Base-by-base conservation (phyloP, 805 yeast genomes). In the Kodamaea neixiangensis region DNA sequence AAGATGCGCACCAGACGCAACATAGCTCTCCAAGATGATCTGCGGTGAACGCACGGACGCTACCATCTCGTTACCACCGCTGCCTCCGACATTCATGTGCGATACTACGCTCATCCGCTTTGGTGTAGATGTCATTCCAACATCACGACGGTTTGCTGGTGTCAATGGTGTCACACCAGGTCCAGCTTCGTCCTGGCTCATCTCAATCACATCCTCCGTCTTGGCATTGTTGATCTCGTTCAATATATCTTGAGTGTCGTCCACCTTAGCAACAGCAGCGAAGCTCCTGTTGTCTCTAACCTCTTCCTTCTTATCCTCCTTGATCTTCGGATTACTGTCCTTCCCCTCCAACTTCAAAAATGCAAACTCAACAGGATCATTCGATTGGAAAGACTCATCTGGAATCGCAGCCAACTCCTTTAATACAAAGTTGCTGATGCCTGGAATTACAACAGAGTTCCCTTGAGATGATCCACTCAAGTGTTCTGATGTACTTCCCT, bases 331-430 rank as follows among this genome's bases (percentile, higher is more conserved):
- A 9, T 17, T 21, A 22, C 39, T 44, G 34, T 34, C 41, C 47
- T 41, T 81, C 0, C 97, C 98, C 67, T 89, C 96, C 25, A 93
- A 72, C 67, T 87, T 92, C 68, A 75, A 75, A 57, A 92, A 72
- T 0, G 98, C 91, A 44, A 83, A 81, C 47, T 76, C 78, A 11
- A 91, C 73, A 0, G 96, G 97, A 66, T 89, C 88, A 14, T 78
- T 81, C 22, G 77, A 80, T 37, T 72, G 75, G 39, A 79, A 71
- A 0, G 84, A 76, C 44, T 86, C 91, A 64, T 93, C 97, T 0
- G 97, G 93, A 46, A 92, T 82, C 5, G 87, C 87, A 1, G 96
- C 96, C 44, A 91, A 76, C 60, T 85, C 89, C 39, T 72, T 71
- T 44, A 75, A 62, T 4, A 71, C 73, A 53, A 61, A 65, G 49